phyloP scores from a whole-genome alignment of 441 rosid genomes.

The Brassica balearica region DNA sequence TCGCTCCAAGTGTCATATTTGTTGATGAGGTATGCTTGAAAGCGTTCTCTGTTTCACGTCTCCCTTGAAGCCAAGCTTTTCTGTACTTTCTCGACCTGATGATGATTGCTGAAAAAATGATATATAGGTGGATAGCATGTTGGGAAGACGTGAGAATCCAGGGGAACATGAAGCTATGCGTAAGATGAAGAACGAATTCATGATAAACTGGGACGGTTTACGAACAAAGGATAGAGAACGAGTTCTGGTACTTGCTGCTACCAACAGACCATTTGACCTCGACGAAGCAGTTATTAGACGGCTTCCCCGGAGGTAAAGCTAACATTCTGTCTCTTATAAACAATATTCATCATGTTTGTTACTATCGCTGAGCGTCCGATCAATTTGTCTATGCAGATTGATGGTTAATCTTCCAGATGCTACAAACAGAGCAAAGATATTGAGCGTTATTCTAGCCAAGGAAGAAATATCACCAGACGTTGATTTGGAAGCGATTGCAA shows the following conservation, averaged over 20 bases:
- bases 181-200: conserved; percentile 99
- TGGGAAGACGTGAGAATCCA: conserved; percentile 98
- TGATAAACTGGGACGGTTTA: conserved; percentile 99
- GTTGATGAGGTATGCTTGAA: conserved; percentile 87
- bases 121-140: conserved; percentile 95
- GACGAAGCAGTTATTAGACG: conserved; percentile 99
- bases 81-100: conserved; percentile 12
- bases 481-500: conserved; percentile 7
- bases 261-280: conserved; percentile 98
- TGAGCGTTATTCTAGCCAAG: conserved; percentile 85
- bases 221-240: conserved; percentile 97
- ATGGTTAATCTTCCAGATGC: conserved; percentile 98
- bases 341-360: too few relatives aligned
- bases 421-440: conserved; percentile 75
- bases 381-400: conserved; percentile 57
- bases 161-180: conserved; percentile 99
- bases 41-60: not conserved
- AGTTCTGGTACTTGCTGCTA: conserved; percentile 95
- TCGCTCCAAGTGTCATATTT: conserved; percentile 94
- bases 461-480: conserved; percentile 75
- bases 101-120: conserved; percentile 5
- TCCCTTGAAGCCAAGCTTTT: not conserved
- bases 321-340: too few relatives aligned
- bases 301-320: conserved; percentile 90
- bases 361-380: too few relatives aligned